Conservation (phyloP, 768 basidiomycete species). For the Macrolepiota albuminosa region DNA sequence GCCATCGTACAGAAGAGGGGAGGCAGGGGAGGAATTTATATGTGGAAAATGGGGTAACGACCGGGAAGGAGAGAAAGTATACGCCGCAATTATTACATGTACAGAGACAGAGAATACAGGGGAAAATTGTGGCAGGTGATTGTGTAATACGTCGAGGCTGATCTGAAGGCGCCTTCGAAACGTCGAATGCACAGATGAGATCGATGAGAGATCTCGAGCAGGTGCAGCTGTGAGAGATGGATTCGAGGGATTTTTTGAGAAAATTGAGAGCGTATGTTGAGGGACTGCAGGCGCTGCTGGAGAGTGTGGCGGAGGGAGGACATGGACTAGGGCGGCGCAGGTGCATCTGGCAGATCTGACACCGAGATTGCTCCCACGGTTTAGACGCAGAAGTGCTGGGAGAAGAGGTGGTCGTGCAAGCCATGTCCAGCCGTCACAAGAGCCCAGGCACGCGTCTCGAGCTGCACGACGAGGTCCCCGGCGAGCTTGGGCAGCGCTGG, state of each 20-base stretch:
- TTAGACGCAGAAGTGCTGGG: constrained; percentile 23
- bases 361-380: constrained; percentile 26
- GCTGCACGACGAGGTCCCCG: neutral
- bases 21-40: neutral
- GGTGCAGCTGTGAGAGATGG: neutral
- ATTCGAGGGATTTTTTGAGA: neutral
- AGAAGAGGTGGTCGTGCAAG: constrained; percentile 3
- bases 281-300: neutral
- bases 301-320: neutral
- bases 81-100: constrained; percentile 16
- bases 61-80: neutral
- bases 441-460: neutral
- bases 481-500: neutral
- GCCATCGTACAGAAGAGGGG: neutral
- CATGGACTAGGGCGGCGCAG: constrained; percentile 7
- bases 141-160: constrained; percentile 8
- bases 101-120: constrained; percentile 13
- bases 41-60: neutral
- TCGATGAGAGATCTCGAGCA: constrained; percentile 8
- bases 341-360: neutral
- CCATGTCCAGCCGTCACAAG: constrained; percentile 1
- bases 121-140: constrained; percentile 15
- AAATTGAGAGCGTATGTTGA: neutral
- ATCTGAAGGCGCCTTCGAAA: constrained; percentile 6
- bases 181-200: constrained; percentile 20